These are phyloP conservation scores for Lichtheimia corymbifera DNA, from an alignment of 371 early-diverging fungal species.

Conservation along the genomic window DNA sequence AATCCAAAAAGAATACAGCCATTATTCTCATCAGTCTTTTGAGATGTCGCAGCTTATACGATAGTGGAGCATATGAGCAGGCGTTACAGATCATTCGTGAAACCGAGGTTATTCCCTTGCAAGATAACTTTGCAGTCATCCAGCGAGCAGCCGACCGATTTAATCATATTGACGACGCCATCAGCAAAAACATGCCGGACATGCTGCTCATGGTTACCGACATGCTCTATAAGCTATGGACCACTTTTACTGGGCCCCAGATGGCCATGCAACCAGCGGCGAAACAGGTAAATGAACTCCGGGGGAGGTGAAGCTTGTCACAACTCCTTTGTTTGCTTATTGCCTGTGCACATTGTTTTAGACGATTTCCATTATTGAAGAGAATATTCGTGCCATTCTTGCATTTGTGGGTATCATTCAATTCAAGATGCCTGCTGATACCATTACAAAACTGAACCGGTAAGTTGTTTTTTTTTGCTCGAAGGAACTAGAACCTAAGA, in stretches of 20 bases:
- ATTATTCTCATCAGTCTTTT: slow-evolving; percentile 14
- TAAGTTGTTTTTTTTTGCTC: slow-evolving; percentile 15
- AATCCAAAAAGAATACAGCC: slow-evolving; percentile 19
- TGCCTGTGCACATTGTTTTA: background rate
- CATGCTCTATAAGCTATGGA: slow-evolving; percentile 53
- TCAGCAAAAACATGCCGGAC: slow-evolving; percentile 78
- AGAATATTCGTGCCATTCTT: slow-evolving; percentile 65
- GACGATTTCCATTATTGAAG: slow-evolving; percentile 22
- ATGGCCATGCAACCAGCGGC: slow-evolving; percentile 14
- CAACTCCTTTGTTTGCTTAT: too few species aligned
- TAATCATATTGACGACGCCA: slow-evolving; percentile 62
- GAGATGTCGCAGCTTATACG: slow-evolving; percentile 16
- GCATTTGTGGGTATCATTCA: slow-evolving; percentile 83
- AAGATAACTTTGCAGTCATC: slow-evolving; percentile 53
- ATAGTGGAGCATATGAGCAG: slow-evolving; percentile 18
- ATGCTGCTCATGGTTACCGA: slow-evolving; percentile 75
- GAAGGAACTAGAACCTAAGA: too few species aligned
- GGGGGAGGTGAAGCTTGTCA: too few species aligned
- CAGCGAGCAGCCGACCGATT: slow-evolving; percentile 68
- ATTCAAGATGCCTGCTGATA: slow-evolving; percentile 82
- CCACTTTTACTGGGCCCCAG: slow-evolving; percentile 8
- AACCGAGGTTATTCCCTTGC: slow-evolving; percentile 63
- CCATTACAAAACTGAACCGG: slow-evolving; percentile 74
- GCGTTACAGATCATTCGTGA: slow-evolving; percentile 25
- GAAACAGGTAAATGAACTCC: slow-evolving; percentile 12